A percentile compares a stretch with the other conserved stretches of the same genome.
Conservation (phyloP, 208 protist species). For the Leishmania tarentolae region DNA sequence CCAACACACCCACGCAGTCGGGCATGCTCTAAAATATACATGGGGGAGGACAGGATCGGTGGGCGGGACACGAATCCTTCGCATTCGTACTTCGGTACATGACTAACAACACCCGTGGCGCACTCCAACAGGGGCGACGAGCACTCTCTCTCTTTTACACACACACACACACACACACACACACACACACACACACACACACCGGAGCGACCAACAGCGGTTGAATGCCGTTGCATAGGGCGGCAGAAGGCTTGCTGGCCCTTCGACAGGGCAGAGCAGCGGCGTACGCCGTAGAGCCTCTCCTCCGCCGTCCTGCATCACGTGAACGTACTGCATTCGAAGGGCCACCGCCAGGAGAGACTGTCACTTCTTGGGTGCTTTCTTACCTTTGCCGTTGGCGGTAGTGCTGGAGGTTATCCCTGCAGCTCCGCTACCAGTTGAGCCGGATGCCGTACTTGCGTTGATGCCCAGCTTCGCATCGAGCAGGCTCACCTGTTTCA, state of each 20-base stretch:
- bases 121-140: no score
- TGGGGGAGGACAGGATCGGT: not conserved
- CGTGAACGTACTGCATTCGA: not conserved
- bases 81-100: not conserved
- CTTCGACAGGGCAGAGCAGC: not conserved
- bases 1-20: not conserved
- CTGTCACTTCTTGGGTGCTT: constrained; percentile 6
- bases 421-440: not conserved
- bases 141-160: no score
- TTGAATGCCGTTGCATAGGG: not conserved
- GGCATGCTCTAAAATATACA: not conserved
- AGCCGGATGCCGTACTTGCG: constrained; percentile 3
- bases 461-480: constrained; percentile 47
- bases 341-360: not conserved
- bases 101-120: not conserved
- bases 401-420: not conserved
- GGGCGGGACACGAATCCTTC: not conserved
- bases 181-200: not conserved
- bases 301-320: not conserved
- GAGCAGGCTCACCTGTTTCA: constrained; percentile 36
- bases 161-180: not conserved
- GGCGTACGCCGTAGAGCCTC: not conserved
- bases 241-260: not conserved
- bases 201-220: not conserved
- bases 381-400: constrained; percentile 5